Evolutionary conservation across 2,329 filamentous ascomycete species (phyloP).

Genomic region (Pseudovirgaria hyperparasitica): DNA sequence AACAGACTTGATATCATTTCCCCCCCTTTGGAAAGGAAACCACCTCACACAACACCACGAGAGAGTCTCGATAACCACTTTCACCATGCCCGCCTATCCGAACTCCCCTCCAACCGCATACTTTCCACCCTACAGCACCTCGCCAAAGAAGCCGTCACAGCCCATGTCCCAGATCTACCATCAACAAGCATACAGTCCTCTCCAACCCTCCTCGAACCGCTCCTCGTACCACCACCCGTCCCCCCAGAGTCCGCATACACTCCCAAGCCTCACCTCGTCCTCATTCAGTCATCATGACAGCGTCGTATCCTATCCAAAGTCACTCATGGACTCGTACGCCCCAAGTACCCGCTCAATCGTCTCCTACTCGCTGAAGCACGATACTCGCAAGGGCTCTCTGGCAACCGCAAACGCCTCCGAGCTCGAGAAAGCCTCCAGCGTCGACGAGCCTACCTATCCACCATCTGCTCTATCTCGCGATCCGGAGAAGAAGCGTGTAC

Average conservation of each 20-base stretch:
- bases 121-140: too few species aligned
- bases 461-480: slow-evolving; percentile 17
- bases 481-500: slow-evolving; percentile 18
- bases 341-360: slow-evolving; percentile 22
- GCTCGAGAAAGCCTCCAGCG: slow-evolving; percentile 7
- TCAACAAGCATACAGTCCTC: too few species aligned
- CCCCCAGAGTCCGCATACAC: slow-evolving; percentile 5
- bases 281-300: slow-evolving; percentile 17
- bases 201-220: too few species aligned
- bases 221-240: slow-evolving; percentile 6
- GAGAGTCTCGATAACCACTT: too few species aligned
- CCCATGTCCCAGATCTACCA: too few species aligned
- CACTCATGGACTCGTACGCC: slow-evolving; percentile 17
- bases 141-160: too few species aligned
- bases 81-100: too few species aligned
- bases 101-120: too few species aligned
- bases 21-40: too few species aligned
- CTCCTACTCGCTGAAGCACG: too few species aligned
- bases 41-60: too few species aligned
- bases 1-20: too few species aligned
- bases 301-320: slow-evolving; percentile 23
- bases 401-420: slow-evolving; percentile 9
- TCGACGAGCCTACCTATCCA: slow-evolving; percentile 9
- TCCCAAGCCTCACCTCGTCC: slow-evolving; percentile 2
- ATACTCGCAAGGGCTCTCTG: slow-evolving; percentile 6